Evolutionary conservation across 2,329 filamentous ascomycete genomes (phyloP).

Genomic region (Coniochaeta pulveracea): DNA sequence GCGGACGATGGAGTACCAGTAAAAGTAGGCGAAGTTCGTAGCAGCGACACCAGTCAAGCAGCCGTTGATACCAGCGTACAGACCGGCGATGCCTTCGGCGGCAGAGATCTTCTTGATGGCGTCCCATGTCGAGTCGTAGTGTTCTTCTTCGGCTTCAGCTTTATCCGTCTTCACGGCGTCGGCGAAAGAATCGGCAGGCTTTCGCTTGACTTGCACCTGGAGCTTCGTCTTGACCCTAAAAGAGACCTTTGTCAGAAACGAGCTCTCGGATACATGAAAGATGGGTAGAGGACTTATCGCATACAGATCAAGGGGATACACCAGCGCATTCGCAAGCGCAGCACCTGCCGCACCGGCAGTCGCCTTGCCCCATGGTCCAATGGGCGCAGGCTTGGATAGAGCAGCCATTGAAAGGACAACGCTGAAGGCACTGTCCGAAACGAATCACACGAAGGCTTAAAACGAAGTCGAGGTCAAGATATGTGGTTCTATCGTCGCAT

Average conservation of each 20-base stretch:
- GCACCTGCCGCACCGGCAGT: slow-evolving; percentile 88
- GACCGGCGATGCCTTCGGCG: slow-evolving; percentile 67
- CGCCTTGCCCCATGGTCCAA: slow-evolving; percentile 89
- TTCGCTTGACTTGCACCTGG: slow-evolving; percentile 79
- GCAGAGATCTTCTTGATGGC: slow-evolving; percentile 76
- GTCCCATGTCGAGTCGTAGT: slow-evolving; percentile 82
- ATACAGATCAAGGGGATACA: slow-evolving; percentile 95
- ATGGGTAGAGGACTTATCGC: slow-evolving; percentile 25
- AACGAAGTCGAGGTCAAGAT: no score
- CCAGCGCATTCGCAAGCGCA: slow-evolving; percentile 85
- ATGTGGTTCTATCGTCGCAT: no score
- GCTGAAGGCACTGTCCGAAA: no score
- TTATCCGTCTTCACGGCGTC: slow-evolving; percentile 23
- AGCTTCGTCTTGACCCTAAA: slow-evolving; percentile 85
- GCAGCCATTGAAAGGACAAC: slow-evolving; percentile 28
- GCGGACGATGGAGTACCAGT: slow-evolving; percentile 91
- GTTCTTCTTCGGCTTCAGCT: slow-evolving; percentile 40
- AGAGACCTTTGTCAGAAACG: no score
- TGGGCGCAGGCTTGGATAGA: slow-evolving; percentile 52
- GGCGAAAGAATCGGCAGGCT: slow-evolving; percentile 32
- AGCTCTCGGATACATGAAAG: no score
- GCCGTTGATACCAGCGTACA: slow-evolving; percentile 83
- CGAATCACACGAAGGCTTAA: no score
- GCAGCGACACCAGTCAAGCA: slow-evolving; percentile 86
- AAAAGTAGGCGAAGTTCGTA: slow-evolving; percentile 99